Conservation (phyloP, 2,329 filamentous ascomycete species). For the Trichophyton simii region DNA sequence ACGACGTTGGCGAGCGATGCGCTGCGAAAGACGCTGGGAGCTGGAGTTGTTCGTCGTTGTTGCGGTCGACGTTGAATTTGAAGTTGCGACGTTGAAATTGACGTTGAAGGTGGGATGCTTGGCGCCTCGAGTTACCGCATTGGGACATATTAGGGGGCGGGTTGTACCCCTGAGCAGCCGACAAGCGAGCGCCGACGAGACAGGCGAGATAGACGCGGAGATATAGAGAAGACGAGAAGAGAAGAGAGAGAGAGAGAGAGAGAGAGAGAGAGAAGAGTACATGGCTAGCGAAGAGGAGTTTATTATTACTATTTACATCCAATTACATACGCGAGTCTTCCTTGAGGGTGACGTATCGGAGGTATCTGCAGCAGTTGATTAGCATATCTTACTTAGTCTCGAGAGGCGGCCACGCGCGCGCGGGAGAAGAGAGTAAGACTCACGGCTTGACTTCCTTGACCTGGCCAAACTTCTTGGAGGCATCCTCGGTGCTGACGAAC, state of each 20-base stretch:
- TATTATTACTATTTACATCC: neutral
- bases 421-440: constrained; percentile 7
- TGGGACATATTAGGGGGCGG: neutral
- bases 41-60: neutral
- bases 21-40: neutral
- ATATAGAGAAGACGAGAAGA: neutral
- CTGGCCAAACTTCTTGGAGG: constrained; percentile 75
- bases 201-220: neutral
- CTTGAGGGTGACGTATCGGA: constrained; percentile 27
- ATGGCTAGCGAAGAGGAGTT: neutral
- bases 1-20: neutral
- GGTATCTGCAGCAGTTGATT: constrained; percentile 19
- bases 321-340: constrained; percentile 12
- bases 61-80: neutral
- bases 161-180: neutral
- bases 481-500: constrained; percentile 67
- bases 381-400: too few species aligned
- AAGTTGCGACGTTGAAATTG: neutral
- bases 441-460: constrained; percentile 49
- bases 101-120: constrained; percentile 1
- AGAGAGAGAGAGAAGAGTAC: too few species aligned
- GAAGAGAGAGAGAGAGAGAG: neutral
- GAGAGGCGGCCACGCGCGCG: too few species aligned
- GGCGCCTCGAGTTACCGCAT: neutral
- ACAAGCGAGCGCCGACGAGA: too few species aligned